Evolutionary conservation across 176 grass and related monocot species (phyloP).

Genomic region (Coix lacrymajobi): DNA sequence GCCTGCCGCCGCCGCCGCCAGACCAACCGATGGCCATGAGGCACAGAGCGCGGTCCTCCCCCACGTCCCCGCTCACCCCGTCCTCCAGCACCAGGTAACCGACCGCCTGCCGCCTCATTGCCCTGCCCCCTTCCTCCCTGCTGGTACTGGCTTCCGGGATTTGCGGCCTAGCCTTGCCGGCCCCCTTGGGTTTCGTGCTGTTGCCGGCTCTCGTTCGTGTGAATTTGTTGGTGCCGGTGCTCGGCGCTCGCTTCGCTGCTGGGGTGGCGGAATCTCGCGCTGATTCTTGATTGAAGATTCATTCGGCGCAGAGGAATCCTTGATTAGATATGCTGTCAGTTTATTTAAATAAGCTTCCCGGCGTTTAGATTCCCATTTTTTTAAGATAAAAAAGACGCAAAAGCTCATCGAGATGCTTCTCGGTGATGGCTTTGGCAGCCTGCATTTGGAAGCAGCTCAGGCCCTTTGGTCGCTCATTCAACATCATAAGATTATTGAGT

Average conservation of each 20-base stretch:
- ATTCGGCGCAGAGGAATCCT: neutral
- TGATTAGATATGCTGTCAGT: neutral
- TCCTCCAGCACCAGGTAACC: slow-evolving; percentile 31
- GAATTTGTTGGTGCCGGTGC: neutral
- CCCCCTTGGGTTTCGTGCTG: neutral
- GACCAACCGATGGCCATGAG: slow-evolving; percentile 29
- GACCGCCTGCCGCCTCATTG: neutral
- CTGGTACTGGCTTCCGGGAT: neutral
- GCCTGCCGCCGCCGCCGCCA: too few species aligned
- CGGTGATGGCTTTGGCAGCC: neutral
- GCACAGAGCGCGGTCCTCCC: slow-evolving; percentile 41
- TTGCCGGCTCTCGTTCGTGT: neutral
- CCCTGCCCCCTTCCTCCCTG: neutral
- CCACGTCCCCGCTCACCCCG: slow-evolving; percentile 44
- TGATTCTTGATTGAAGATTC: neutral
- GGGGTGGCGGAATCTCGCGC: neutral
- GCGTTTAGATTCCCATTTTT: neutral
- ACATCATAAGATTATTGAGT: neutral
- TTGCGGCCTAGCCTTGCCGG: neutral
- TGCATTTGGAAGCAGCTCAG: neutral
- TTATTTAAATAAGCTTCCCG: neutral
- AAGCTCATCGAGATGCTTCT: neutral
- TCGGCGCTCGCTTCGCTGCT: neutral
- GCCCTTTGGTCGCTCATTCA: neutral
- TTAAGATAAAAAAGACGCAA: neutral